Evolutionary conservation across 1,284 basidiomycete genomes (phyloP), one percentile per base, ranked within the genome.

Genomic region (Athelia psychrophila): DNA sequence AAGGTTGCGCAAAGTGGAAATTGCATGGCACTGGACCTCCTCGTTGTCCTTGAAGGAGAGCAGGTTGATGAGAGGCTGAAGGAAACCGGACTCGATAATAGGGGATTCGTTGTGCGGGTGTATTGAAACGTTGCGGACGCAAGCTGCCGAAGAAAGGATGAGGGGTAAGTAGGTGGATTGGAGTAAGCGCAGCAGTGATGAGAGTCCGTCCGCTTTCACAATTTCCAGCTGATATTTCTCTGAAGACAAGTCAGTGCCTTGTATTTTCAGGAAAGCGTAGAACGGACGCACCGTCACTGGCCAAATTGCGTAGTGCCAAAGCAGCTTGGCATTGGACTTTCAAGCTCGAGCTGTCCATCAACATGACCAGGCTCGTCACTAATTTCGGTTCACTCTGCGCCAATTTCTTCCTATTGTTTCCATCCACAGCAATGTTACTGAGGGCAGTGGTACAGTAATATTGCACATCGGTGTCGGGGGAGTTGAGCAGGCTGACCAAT

Each of bases 261-360:
- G 22, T 50, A 19, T 47, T 42, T 23, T 13, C 22, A 27, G 25
- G 15, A 35, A 40, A 49, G 8, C 13, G 20, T 19, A 44, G 35
- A 33, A 18, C n/a, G 47, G 13, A 60, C 80, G 59, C 62, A 95
- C 94, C 96, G 70, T 99, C 97, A 61, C 93, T 95, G 35, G 97
- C 97, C 51, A 99, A 81, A 73, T 99, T 99, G 40, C 97, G 84
- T 3, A 99, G 80, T 12, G 97, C 97, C 48, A 99, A 78, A 10
- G 97, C 97, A 40, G 97, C 94, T 70, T 99, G 97, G 66, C 97
- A 99, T 69, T 99, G 97, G 4, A 99, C 97, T 72, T 99, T 99
- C 64, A 99, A 77, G 69, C 94, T 97, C 35, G 91, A 84, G 64
- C 93, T 97, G 64, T 99, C 96, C 97, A 99, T 99, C 25, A 99